Base-by-base conservation (phyloP, 2,329 filamentous ascomycete species). In the Cercospora berteroae region DNA sequence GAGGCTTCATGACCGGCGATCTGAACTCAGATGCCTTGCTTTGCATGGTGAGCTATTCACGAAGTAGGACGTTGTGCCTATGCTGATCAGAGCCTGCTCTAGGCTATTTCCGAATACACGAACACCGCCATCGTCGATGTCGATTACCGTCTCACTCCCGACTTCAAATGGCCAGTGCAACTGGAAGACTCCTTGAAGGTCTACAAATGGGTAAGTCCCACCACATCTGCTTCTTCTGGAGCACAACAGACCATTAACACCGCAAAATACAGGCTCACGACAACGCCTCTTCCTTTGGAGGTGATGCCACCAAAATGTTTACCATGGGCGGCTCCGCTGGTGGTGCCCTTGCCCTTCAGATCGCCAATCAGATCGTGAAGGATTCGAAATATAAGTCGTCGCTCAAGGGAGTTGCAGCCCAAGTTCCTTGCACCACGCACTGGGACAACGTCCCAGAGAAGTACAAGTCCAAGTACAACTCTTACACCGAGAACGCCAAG, bases 121-220 rank as follows among this genome's bases (percentile, higher is more conserved):
- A 68, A 71, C 23, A 69, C 66, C 60, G 70, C 65, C 3, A 66
- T 75, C 5, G 65, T 83, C 8, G 81, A 81, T 73, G 77, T 82
- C 3, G 79, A 80, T 31, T 82, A 82, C 66, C 75, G 80, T 68
- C 76, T 83, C 16, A 79, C 82, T 2, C 83, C 83, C 0, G 80
- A 84, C 65, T 66, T 80, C 68, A 77, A 77, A 16, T 84, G 83
- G 70, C 83, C 82, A 5, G 76, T 76, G 1, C 78, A 80, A 25
- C 74, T 81, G 16, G 73, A 82, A 31, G 83, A 84, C 69, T 83
- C 66, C 33, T 57, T 74, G 68, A 72, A 70, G 10, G 68, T 72
- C 10, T 75, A 74, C 62, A 75, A 80, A 75, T 84, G 81, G 81
- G 78, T 80, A 64, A 12, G 44, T 65, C 4, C 52, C n/a, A 3